phyloP scores from a whole-genome alignment of 495 filamentous ascomycete species.

The Penicillium roqueforti region DNA sequence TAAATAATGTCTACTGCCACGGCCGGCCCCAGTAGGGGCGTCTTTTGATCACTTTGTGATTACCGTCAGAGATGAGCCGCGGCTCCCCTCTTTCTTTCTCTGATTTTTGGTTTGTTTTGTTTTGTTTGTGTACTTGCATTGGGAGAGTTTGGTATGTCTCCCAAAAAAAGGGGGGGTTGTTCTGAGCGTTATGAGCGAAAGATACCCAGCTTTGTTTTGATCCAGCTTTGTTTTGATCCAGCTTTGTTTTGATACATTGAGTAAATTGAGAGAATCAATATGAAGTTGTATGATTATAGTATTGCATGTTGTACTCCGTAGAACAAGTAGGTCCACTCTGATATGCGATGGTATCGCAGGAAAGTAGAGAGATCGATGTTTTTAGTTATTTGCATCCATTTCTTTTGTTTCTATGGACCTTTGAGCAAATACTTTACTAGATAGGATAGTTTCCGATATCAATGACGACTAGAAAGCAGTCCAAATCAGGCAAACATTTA shows the following conservation, averaged over 20 bases:
- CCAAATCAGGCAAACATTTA: not conserved
- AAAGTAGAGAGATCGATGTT: not conserved
- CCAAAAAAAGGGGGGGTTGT: not conserved
- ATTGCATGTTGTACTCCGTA: no score
- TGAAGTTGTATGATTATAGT: not conserved
- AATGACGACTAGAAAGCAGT: not conserved
- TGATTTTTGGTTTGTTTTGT: not conserved
- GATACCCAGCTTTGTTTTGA: constrained; percentile 1
- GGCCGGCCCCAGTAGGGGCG: not conserved
- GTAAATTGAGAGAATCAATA: not conserved
- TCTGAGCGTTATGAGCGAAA: not conserved
- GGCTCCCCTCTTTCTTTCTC: not conserved
- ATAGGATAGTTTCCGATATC: no score
- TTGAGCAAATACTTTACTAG: not conserved
- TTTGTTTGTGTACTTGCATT: not conserved
- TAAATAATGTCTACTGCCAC: no score
- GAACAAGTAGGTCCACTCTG: not conserved
- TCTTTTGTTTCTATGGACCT: not conserved
- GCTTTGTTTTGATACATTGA: not conserved
- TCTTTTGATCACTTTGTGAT: not conserved
- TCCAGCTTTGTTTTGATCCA: not conserved
- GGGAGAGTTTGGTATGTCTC: not conserved
- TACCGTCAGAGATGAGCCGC: not conserved
- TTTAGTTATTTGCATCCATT: not conserved
- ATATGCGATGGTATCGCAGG: not conserved